Percentiles rank a stretch among this genome's conserved stretches.
Evolutionary conservation across 2,329 filamentous ascomycete species (phyloP).

Genomic region (Ceratocystis cacaofunesta): DNA sequence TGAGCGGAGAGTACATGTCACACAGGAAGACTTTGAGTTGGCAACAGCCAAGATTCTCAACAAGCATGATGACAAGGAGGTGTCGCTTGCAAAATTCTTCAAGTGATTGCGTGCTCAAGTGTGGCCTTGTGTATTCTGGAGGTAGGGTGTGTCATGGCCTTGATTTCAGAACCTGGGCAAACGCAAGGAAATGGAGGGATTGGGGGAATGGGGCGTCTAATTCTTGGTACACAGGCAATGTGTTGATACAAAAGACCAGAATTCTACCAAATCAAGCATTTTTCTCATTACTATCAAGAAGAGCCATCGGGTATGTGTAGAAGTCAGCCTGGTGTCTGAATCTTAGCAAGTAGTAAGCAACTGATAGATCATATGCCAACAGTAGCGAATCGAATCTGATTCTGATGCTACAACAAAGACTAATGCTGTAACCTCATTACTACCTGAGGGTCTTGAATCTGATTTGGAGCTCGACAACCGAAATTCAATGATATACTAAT

Average conservation of each 20-base stretch:
- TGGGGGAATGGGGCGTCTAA: background rate
- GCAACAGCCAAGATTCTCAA: conserved; percentile 98
- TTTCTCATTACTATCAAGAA: background rate
- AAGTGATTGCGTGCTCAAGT: conserved; percentile 23
- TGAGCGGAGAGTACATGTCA: conserved; percentile 92
- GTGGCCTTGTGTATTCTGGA: background rate
- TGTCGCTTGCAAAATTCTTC: conserved; percentile 73
- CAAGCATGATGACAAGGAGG: conserved; percentile 98
- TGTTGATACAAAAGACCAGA: conserved; percentile 3
- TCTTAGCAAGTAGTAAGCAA: background rate
- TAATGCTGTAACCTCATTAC: background rate
- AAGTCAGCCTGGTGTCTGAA: background rate
- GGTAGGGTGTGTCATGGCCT: background rate
- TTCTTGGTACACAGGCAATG: background rate
- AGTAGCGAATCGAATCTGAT: too few relatives aligned
- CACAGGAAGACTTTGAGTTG: conserved; percentile 96
- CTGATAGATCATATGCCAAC: background rate
- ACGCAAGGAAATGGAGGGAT: background rate
- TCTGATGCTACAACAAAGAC: too few relatives aligned
- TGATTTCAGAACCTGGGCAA: background rate
- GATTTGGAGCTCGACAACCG: background rate
- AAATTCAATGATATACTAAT: too few relatives aligned
- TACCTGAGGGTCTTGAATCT: background rate
- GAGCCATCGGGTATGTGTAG: background rate
- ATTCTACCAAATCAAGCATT: conserved; percentile 7